Base-by-base conservation (phyloP, 768 basidiomycete species). In the Exidia glandulosa region DNA sequence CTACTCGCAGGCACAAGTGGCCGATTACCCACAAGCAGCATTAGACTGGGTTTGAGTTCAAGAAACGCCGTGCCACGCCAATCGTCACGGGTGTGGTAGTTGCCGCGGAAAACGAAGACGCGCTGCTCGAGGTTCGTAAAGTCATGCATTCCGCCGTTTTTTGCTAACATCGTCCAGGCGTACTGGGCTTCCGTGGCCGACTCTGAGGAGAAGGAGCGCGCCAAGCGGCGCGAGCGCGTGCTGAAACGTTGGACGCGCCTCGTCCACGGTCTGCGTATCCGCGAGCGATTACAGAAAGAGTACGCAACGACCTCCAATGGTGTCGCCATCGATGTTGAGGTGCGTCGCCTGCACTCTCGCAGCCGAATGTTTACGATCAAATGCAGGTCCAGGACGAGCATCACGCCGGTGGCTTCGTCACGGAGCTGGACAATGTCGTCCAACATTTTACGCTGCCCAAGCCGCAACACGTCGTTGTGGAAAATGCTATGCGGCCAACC, bases 31-130 rank as follows among this genome's bases (percentile, higher is more conserved):
- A n/a, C n/a, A 97, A n/a, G n/a, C n/a, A n/a, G n/a, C n/a, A n/a
- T n/a, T n/a, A n/a, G 94, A 92, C 86, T 60, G 89, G 94, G 14
- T 99, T 98, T 70, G 95, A 97, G 71, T 99, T 98, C 76, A 91
- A 85, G 69, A 94, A 94, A 70, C 86, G 90, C 32, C 81, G 87
- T 57, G 95, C 96, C 0, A 82, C 83, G 61, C 95, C 95, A 3
- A 76, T 91, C 61, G 75, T 95, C 32, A 81, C 85, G 57, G 95
- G 95, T 12, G 79, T 99, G 2, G 93, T 98, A 30, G 78, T 92
- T 30, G 90, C 94, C 16, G 78, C 77, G 37, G 93, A 94, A 70
- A 82, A 90, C 63, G 88, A 92, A 69, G 74, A 76, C 1, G 69
- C 78, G 3, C 67, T 97, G 16, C 71, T 94, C 30, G 90, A 95